These are phyloP conservation scores for Pyrenophora seminiperda DNA, from an alignment of 2,329 filamentous ascomycete genomes.

Conservation along the genomic window DNA sequence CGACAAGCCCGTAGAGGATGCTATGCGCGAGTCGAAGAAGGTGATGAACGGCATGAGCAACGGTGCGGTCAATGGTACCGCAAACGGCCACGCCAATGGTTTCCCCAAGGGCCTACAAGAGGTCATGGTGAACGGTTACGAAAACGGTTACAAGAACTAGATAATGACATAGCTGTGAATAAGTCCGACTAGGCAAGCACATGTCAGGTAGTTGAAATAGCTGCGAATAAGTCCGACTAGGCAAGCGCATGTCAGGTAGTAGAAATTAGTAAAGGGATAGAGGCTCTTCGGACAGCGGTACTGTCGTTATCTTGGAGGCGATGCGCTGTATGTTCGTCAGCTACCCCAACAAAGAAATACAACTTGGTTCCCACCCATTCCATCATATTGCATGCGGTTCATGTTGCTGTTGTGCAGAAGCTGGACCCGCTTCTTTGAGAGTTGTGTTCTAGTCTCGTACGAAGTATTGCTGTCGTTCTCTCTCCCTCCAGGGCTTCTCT, in stretches of 20 bases:
- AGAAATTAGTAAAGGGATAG: conserved; percentile 4
- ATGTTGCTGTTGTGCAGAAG: not conserved
- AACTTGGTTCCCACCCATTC: not conserved
- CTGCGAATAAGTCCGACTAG: conserved; percentile 19
- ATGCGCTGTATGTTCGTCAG: conserved; percentile 7
- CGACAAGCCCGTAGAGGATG: conserved; percentile 46
- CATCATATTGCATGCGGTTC: not conserved
- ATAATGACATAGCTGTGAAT: conserved; percentile 12
- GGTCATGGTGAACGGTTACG: conserved; percentile 39
- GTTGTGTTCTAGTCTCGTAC: not conserved
- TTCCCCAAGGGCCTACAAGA: conserved; percentile 29
- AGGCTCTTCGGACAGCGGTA: conserved; percentile 7
- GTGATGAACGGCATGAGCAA: conserved; percentile 34
- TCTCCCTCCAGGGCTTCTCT: not conserved
- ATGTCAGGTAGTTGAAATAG: conserved; percentile 10
- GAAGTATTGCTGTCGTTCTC: not conserved
- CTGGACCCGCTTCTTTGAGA: too few species aligned
- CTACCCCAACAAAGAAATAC: conserved; percentile 8
- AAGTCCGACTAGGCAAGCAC: conserved; percentile 19
- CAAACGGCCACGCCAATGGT: conserved; percentile 27
- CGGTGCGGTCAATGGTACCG: conserved; percentile 27
- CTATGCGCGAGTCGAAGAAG: conserved; percentile 24
- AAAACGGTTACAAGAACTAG: conserved; percentile 42
- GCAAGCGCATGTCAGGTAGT: conserved; percentile 15
- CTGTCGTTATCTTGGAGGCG: conserved; percentile 2